These are phyloP conservation scores for Alternaria arborescens DNA, from an alignment of 2,329 filamentous ascomycete genomes.

Conservation along the genomic window DNA sequence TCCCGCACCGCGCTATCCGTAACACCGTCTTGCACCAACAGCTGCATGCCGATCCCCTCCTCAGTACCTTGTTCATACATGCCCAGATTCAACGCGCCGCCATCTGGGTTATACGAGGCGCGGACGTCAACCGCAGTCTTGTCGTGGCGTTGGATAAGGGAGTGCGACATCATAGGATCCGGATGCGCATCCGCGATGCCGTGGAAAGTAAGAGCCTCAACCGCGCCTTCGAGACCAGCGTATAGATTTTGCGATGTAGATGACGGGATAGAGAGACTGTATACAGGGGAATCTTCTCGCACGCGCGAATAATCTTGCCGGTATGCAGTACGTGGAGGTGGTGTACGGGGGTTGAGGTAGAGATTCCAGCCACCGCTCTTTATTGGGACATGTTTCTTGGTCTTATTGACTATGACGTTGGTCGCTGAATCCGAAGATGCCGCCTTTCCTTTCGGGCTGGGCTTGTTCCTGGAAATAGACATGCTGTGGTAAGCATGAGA, in stretches of 20 bases:
- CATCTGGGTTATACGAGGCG: slow-evolving; percentile 42
- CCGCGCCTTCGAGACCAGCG: slow-evolving; percentile 57
- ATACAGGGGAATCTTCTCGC: slow-evolving; percentile 54
- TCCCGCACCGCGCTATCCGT: slow-evolving; percentile 32
- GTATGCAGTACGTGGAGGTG: slow-evolving; percentile 23
- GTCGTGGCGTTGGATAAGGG: slow-evolving; percentile 21
- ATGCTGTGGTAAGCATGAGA: slow-evolving; percentile 51
- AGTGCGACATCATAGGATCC: slow-evolving; percentile 50
- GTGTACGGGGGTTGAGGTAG: slow-evolving; percentile 53
- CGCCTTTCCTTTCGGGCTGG: background rate
- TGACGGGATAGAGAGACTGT: slow-evolving; percentile 58
- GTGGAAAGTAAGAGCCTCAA: slow-evolving; percentile 56
- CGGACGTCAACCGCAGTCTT: slow-evolving; percentile 34
- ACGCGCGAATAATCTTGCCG: slow-evolving; percentile 28
- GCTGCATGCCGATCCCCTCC: slow-evolving; percentile 48
- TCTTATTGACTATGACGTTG: slow-evolving; percentile 24
- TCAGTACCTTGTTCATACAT: slow-evolving; percentile 57
- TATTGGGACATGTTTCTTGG: slow-evolving; percentile 1
- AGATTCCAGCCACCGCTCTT: slow-evolving; percentile 55
- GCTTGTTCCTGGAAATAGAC: slow-evolving; percentile 23
- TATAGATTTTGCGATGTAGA: slow-evolving; percentile 56
- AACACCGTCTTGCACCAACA: slow-evolving; percentile 52
- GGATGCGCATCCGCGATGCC: slow-evolving; percentile 54
- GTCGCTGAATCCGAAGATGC: slow-evolving; percentile 19
- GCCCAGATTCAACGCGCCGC: slow-evolving; percentile 53